A percentile compares a stretch with the other conserved stretches of the same genome.
phyloP scores from a whole-genome alignment of 2,329 filamentous ascomycete species.

The Fusarium albosuccineum region DNA sequence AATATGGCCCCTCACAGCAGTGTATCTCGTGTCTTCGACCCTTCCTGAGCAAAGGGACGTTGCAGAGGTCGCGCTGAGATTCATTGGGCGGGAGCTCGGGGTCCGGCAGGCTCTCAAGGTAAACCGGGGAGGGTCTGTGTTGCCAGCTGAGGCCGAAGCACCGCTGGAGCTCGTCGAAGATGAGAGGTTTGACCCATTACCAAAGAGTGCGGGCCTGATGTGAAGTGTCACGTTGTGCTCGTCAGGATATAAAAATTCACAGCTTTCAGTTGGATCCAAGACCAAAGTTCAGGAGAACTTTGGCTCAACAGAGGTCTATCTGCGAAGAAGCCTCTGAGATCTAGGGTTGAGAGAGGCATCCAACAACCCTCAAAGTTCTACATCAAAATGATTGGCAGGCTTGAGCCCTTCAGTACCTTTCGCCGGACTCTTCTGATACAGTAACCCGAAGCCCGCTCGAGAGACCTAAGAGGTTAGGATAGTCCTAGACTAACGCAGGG shows the following conservation, averaged over 20 bases:
- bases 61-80: slow-evolving; percentile 47
- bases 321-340: neutral
- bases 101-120: slow-evolving; percentile 53
- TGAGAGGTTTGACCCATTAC: slow-evolving; percentile 30
- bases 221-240: neutral
- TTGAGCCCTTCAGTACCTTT: slow-evolving; percentile 10
- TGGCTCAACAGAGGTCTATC: no score
- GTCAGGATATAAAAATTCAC: neutral
- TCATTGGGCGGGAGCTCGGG: slow-evolving; percentile 54
- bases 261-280: neutral
- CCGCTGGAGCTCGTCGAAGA: slow-evolving; percentile 42
- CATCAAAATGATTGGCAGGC: slow-evolving; percentile 9
- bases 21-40: slow-evolving; percentile 49
- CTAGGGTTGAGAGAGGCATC: slow-evolving; percentile 5
- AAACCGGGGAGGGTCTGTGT: slow-evolving; percentile 25
- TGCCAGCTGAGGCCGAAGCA: slow-evolving; percentile 46
- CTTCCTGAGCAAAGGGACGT: slow-evolving; percentile 45
- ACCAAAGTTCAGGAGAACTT: neutral
- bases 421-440: neutral
- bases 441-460: slow-evolving; percentile 15
- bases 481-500: neutral
- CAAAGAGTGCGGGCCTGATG: slow-evolving; percentile 31
- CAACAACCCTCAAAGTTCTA: slow-evolving; percentile 3
- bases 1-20: slow-evolving; percentile 54
- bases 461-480: slow-evolving; percentile 6